Evolutionary conservation across 495 filamentous ascomycete genomes (phyloP), one percentile per base, ranked within the genome.

Genomic region (Geopyxis carbonaria): DNA sequence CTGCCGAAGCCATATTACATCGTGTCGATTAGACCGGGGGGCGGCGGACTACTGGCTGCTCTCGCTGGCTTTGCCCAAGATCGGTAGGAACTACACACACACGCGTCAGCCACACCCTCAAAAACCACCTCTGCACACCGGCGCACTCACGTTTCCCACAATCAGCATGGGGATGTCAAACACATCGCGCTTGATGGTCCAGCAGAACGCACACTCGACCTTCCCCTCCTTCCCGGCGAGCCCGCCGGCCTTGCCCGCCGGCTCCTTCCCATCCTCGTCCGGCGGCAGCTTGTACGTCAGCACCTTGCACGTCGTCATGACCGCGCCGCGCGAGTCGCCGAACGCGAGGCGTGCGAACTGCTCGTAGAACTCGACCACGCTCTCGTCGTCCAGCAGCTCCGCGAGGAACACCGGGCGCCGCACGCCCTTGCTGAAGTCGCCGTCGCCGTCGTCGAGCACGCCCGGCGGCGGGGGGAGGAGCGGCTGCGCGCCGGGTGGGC

Each of bases 121-220:
- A 22, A n/a, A 8, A 42, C 20, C n/a, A n/a, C n/a, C n/a, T n/a
- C n/a, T n/a, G n/a, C n/a, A n/a, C n/a, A n/a, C n/a, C n/a, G n/a
- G n/a, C n/a, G n/a, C 3, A 76, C 85, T 75, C 55, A 93, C 89
- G 62, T 93, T 93, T 64, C 93, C 85, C 51, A 93, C 75, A 60
- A 94, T 89, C 58, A 97, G 61, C 85, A 93, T 94, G 20, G 89
- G 89, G 58, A 97, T 93, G 59, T 94, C 89, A 62, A 95, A 97
- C 31, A 89, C 80, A 59, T 97, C 89, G 44, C 89, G 67, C 66
- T 86, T 89, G 41, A 95, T 84, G 45, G 81, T 84, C 87, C 89
- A 97, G 63, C 79, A 87, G 61, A 85, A 91, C 50, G 75, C 82
- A 64, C 85, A 93, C 53, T 93, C 81, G 34, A 95, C 76, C 59